phyloP scores from a whole-genome alignment of 345 rosid species.

The Murraya koenigii region DNA sequence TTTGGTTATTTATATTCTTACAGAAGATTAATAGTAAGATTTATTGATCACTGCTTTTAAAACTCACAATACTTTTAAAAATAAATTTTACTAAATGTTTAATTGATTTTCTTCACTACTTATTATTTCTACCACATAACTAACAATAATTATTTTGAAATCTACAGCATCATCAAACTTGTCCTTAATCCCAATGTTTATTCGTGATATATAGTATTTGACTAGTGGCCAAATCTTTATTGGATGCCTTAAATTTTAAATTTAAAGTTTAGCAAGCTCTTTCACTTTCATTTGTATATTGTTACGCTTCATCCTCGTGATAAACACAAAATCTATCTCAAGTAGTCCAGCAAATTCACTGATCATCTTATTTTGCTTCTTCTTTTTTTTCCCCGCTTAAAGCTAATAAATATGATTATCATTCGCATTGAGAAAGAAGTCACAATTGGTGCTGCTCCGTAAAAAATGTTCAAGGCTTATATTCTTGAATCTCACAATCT shows the following conservation, averaged over 20 bases:
- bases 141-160: too few species aligned
- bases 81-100: too few species aligned
- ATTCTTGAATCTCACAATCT: slow-evolving; percentile 9
- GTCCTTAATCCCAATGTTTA: too few species aligned
- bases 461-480: not conserved
- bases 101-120: accelerated
- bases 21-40: too few species aligned
- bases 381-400: too few species aligned
- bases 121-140: accelerated
- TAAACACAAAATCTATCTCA: not conserved
- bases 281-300: too few species aligned
- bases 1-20: too few species aligned
- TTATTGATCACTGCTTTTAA: too few species aligned
- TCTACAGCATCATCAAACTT: accelerated
- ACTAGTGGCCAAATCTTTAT: too few species aligned
- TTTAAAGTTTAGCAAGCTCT: not conserved
- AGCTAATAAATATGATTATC: slow-evolving; percentile 10
- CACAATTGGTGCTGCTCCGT: not conserved
- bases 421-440: not conserved
- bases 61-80: too few species aligned
- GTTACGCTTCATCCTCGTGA: not conserved
- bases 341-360: too few species aligned
- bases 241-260: not conserved
- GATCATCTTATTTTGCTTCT: not conserved
- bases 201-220: too few species aligned